Base-by-base conservation (phyloP, 2,329 filamentous ascomycete genomes). In the Byssochlamys sp. region DNA sequence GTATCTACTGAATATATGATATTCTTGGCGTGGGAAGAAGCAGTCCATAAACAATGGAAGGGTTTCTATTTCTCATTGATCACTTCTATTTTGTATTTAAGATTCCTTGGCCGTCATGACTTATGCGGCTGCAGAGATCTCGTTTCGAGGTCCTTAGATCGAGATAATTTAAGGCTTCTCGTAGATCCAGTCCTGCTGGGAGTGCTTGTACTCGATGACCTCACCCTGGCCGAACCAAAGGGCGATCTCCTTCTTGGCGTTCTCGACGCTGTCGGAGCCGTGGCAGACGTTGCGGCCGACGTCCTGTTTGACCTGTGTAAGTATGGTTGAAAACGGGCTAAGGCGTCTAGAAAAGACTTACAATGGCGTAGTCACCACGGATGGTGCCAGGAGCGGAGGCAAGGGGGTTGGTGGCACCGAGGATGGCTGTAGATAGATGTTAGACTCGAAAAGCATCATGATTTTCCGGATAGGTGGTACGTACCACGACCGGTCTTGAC, bases 221-320 rank as follows among this genome's bases (percentile, higher is more conserved):
- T 97, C 94, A 68, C 85, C 86, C 68, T 89, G 81, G 80, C 88
- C 86, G 89, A 99, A 99, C 94, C 94, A 99, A 75, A 97, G 87
- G 72, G 87, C 88, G 76, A 99, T 99, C 84, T 99, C 94, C 89
- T 97, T 96, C 88, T 97, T 85, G 80, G 94, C 94, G 82, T 85
- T 96, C 86, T 99, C 94, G 79, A 99, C 92, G 76, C 84, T 86
- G 85, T 99, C 94, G 79, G 91, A 96, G 77, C 94, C 94, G 87
- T 99, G 94, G 89, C 92, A 97, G 81, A 97, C 91, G 84, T 99
- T 99, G 78, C 92, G 90, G 81, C 94, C 94, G 75, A 91, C 87
- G 71, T 90, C 86, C 79, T 81, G 56, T 57, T 7, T 45, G 12
- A 19, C 39, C 19, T 24, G 39, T 45, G 39, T 45, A 45, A 45